Base-by-base conservation (phyloP, 441 rosid species). In the Raphanus hybrid region DNA sequence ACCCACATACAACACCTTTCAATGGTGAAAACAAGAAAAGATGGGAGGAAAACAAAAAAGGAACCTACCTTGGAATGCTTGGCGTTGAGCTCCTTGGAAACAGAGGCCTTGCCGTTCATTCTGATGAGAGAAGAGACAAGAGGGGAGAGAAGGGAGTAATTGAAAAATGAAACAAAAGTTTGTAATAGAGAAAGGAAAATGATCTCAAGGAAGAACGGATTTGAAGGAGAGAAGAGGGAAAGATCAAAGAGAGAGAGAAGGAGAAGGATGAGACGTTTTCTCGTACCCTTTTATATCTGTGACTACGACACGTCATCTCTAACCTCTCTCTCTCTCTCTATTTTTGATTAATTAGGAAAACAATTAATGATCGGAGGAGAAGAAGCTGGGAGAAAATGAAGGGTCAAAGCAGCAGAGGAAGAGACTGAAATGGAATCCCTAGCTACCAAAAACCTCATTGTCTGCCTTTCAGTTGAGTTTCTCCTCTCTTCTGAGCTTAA, bases 51-150 rank as follows among this genome's bases (percentile, higher is more conserved):
- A 26, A 64, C 54, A 50, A 65, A 3, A 35, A 7, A 48, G 54
- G 35, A 37, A 92, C 34, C 34, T 29, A 29, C 97, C 95, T 92
- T 92, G 59, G 82, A 74, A 73, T 90, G 97, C 76, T 81, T 89
- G 67, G 90, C 93, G 71, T 88, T 86, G 45, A 90, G 93, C 79
- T 92, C 97, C 73, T 88, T 90, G 75, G 93, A 86, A 74, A 92
- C 85, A 54, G 87, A 82, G 72, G 96, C 89, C 85, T 92, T 92
- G 75, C 83, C 81, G 84, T 88, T 92, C 92, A 86, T 89, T 20
- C 41, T 80, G 34, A 29, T 29, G 34, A 29, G 34, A 29, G 34
- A 5, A 29, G 34, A 23, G 26, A 23, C 26, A 23, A 23, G 34
- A 29, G 34, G 5, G 34, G 34, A 29, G 34, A 29, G 34, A 29